Percentiles rank a stretch among this genome's conserved stretches.
These are phyloP conservation scores for Rachicladosporium sp. DNA, from an alignment of 2,329 filamentous ascomycete genomes.

Conservation along the genomic window DNA sequence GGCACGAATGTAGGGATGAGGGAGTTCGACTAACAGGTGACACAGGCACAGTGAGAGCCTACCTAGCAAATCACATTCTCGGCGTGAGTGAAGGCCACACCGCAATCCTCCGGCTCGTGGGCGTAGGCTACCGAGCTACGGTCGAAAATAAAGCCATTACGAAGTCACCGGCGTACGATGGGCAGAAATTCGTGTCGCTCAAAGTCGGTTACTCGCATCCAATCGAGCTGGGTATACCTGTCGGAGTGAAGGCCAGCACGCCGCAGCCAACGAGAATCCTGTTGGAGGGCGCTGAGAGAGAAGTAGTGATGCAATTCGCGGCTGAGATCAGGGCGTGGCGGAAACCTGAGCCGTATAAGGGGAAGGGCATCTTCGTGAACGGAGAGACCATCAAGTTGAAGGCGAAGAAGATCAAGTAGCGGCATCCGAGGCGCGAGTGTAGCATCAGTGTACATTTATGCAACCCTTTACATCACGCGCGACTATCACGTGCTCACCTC, in stretches of 20 bases:
- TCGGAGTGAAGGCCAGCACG: slow-evolving; percentile 72
- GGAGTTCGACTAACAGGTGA: not conserved
- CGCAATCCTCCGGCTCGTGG: slow-evolving; percentile 81
- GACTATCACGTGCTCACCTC: too few relatives aligned
- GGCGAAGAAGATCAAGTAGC: slow-evolving; percentile 58
- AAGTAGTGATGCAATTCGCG: slow-evolving; percentile 81
- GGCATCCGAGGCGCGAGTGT: not conserved
- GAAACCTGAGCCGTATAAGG: slow-evolving; percentile 93
- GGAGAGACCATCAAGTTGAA: slow-evolving; percentile 97
- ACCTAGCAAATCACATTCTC: slow-evolving; percentile 79
- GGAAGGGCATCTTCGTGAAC: slow-evolving; percentile 97
- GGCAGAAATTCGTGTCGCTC: slow-evolving; percentile 78
- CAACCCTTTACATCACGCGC: too few relatives aligned
- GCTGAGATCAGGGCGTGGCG: slow-evolving; percentile 82
- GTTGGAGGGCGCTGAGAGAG: slow-evolving; percentile 75
- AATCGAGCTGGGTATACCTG: slow-evolving; percentile 74
- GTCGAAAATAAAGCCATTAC: slow-evolving; percentile 66
- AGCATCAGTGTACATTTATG: too few relatives aligned
- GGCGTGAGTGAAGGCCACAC: slow-evolving; percentile 95
- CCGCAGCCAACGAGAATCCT: slow-evolving; percentile 86
- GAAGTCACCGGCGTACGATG: slow-evolving; percentile 54
- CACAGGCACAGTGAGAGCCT: slow-evolving; percentile 75
- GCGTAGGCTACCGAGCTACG: slow-evolving; percentile 86
- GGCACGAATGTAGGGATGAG: slow-evolving; percentile 1
- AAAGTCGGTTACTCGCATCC: slow-evolving; percentile 97